Base-by-base conservation (phyloP, 208 protist species). In the Angomonas deanei region DNA sequence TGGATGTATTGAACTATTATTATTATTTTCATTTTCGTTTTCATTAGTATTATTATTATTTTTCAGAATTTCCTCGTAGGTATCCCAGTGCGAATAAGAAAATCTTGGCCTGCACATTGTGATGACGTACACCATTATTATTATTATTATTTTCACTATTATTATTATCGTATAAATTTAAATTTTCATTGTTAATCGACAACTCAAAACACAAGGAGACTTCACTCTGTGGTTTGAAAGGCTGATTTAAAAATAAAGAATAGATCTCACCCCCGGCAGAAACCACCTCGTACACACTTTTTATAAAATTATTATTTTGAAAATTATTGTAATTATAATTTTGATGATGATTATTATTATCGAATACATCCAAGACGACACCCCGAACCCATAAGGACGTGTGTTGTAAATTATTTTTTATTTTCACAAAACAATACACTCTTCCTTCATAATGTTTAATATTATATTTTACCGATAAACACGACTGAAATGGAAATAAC, bases 321-420 rank as follows among this genome's bases (percentile, higher is more conserved):
- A 8, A n/a, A 42, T 15, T 42, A 42, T 15, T 42, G 15, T 42
- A n/a, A 15, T 42, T 42, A 42, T 8, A n/a, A 15, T 42, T 42
- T 8, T 42, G 36, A 8, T 8, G 36, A n/a, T 15, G 11, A 42
- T 42, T 42, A 42, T 8, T 42, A 42, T 15, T 15, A 15, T 42
- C 36, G 19, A 26, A 26, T 11, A 26, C 65, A 47, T 79, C 70
- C 33, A 94, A 72, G 52, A 90, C 27, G 19, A 74, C 82, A 50
- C 84, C 87, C 23, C 87, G 87, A 61, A 94, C 53, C 84, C 84
- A 91, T 31, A 94, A 68, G 30, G 87, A 94, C 1, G 81, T 91
- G 21, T 64, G 53, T 23, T 66, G 33, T 30, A 94, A 70, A 6
- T 76, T 46, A 46, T 91, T 94, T n/a, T 59, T 54, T 66, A 89